Base-by-base conservation (phyloP, 768 basidiomycete species). In the Coprinopsis sp. region DNA sequence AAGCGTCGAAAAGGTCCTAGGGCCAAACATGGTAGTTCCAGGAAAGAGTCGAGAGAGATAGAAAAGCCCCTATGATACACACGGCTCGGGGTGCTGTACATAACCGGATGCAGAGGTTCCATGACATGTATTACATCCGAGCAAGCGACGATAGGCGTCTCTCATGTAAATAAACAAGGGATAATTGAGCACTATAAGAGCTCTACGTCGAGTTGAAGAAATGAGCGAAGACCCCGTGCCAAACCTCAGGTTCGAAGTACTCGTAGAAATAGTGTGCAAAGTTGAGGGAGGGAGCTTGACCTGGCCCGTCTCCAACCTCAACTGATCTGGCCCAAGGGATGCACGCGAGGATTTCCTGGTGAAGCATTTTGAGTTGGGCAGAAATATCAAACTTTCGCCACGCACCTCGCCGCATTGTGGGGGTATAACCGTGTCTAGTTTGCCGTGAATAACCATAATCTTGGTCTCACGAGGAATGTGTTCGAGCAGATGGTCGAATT, bases 231-330 rank as follows among this genome's bases (percentile, higher is more conserved):
- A 69, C 68, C 34, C 64, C 63, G 18, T 52, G 50, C 72, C 72
- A 74, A 30, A 71, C 58, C 41, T 60, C 57, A 4, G 67, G 51
- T 47, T 67, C 66, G 45, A 74, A 74, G 51, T 74, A 76, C 51
- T 74, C 73, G 47, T 61, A 68, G 72, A 69, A 74, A 28, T 65
- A 51, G 51, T 73, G 72, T 2, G 72, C 72, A 47, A 74, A 73
- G 3, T 58, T 61, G 22, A 64, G 54, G 42, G 43, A 60, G 18
- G 66, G 64, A 12, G 74, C 57, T 46, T 67, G 63, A 1, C 67
- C 71, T 7, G 57, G 57, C 3, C 42, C 25, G 8, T 45, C 21
- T 6, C 72, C 72, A 2, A 65, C 52, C 42, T 63, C 54, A 0
- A 72, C 60, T 11, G 57, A 47, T 37, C 50, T 56, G 2, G 72